A percentile compares a stretch with the other conserved stretches of the same genome.
phyloP scores from a whole-genome alignment of 2,329 filamentous ascomycete genomes.

The Colletotrichum sojae region DNA sequence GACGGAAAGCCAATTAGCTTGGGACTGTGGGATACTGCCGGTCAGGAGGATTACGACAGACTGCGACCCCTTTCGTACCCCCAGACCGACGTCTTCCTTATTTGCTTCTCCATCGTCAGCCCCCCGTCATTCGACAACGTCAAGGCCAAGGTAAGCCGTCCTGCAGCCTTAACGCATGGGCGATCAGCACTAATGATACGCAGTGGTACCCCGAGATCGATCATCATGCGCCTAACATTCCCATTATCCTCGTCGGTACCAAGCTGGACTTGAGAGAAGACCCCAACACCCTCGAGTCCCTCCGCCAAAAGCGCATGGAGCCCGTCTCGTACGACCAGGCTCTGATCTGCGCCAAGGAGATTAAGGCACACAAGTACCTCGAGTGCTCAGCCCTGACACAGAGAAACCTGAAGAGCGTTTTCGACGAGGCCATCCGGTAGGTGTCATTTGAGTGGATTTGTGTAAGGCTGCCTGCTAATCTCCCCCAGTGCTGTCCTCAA shows the following conservation, averaged over 20 bases:
- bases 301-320: slow-evolving; percentile 94
- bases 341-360: slow-evolving; percentile 89
- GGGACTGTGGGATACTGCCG: slow-evolving; percentile 97
- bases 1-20: slow-evolving; percentile 98
- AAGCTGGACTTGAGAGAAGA: slow-evolving; percentile 97
- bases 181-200: slow-evolving; percentile 27
- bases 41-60: slow-evolving; percentile 98
- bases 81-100: slow-evolving; percentile 97
- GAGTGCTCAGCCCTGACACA: slow-evolving; percentile 98
- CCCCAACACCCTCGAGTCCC: slow-evolving; percentile 81
- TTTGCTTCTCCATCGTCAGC: slow-evolving; percentile 98
- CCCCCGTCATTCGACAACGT: slow-evolving; percentile 99
- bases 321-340: slow-evolving; percentile 97
- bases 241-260: slow-evolving; percentile 96
- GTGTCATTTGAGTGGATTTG: slow-evolving; percentile 52
- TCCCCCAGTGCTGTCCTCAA: slow-evolving; percentile 76
- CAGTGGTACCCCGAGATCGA: slow-evolving; percentile 99
- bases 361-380: slow-evolving; percentile 95
- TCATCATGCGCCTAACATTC: slow-evolving; percentile 94
- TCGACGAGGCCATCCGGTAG: slow-evolving; percentile 98
- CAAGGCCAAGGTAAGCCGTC: slow-evolving; percentile 85
- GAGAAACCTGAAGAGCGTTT: slow-evolving; percentile 97
- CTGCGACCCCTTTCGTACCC: slow-evolving; percentile 96
- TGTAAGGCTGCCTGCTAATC: slow-evolving; percentile 38
- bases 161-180: slow-evolving; percentile 4